Conservation (phyloP, 306 rosid species). For the Mimosa bimucronata region DNA sequence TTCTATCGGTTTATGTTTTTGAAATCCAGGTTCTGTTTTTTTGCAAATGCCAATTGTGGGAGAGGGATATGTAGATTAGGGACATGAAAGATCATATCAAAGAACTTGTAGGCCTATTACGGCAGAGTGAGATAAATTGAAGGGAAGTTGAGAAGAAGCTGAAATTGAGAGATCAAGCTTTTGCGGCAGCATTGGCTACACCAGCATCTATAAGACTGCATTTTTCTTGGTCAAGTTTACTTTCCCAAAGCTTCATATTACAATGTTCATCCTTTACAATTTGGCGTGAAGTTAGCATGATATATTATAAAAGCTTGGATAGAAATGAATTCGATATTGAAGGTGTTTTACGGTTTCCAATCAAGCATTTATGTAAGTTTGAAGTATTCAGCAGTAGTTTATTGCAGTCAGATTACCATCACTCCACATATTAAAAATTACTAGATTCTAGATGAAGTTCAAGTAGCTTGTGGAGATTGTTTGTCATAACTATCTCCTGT, state of each 20-base stretch:
- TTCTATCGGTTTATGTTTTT: constrained; percentile 11
- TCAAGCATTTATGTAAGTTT: constrained; percentile 3
- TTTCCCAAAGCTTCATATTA: constrained; percentile 6
- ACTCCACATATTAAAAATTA: too few species aligned
- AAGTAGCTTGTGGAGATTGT: too few species aligned
- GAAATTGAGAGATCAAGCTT: constrained; percentile 85
- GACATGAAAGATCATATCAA: constrained; percentile 99
- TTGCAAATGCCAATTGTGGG: constrained; percentile 93
- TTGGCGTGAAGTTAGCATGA: constrained; percentile 8
- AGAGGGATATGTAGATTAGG: constrained; percentile 84
- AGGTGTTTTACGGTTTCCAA: constrained; percentile 25
- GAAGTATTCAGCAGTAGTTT: neutral
- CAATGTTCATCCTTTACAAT: constrained; percentile 4
- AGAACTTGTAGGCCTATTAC: constrained; percentile 88
- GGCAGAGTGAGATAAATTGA: constrained; percentile 94
- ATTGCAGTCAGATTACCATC: neutral
- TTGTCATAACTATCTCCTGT: neutral
- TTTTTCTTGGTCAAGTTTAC: constrained; percentile 20
- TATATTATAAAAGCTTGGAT: constrained; percentile 2
- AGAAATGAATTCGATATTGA: constrained; percentile 13
- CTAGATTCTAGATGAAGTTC: too few species aligned
- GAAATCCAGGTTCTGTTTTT: constrained; percentile 38
- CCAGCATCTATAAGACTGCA: constrained; percentile 67
- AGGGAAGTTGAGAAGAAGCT: constrained; percentile 94
- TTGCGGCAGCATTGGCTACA: constrained; percentile 69